These are phyloP conservation scores for Lecanicillium sp. DNA, from an alignment of 2,329 filamentous ascomycete genomes.

Conservation along the genomic window DNA sequence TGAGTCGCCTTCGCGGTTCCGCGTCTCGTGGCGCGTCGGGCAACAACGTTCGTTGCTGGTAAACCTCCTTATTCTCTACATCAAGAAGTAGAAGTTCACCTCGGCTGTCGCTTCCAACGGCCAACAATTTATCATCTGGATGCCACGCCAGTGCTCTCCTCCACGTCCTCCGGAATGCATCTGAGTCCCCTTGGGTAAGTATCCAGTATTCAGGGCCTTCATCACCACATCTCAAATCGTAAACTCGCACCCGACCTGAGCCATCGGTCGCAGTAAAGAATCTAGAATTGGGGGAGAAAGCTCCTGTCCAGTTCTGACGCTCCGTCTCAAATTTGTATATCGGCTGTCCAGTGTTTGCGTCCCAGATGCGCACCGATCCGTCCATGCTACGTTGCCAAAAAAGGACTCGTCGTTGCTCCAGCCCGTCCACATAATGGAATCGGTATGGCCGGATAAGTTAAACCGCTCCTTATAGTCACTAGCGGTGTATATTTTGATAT, in stretches of 20 bases:
- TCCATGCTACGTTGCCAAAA: slow-evolving; percentile 6
- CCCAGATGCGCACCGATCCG: slow-evolving; percentile 5
- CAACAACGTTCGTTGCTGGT: slow-evolving; percentile 4
- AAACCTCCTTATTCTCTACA: slow-evolving; percentile 1
- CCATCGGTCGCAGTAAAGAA: slow-evolving; percentile 4
- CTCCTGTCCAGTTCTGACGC: slow-evolving; percentile 8
- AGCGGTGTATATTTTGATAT: neutral
- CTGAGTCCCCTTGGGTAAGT: neutral
- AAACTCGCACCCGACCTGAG: neutral
- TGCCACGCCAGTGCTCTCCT: slow-evolving; percentile 8
- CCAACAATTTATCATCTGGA: slow-evolving; percentile 5
- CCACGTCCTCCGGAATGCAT: neutral
- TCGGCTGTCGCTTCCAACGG: neutral
- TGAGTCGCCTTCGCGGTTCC: too few relatives aligned
- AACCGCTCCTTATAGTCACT: neutral
- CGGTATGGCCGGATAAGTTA: slow-evolving; percentile 4
- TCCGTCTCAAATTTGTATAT: slow-evolving; percentile 1
- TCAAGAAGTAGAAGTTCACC: slow-evolving; percentile 2
- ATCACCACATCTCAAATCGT: neutral
- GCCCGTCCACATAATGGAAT: slow-evolving; percentile 5
- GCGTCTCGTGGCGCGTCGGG: neutral
- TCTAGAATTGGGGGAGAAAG: slow-evolving; percentile 4
- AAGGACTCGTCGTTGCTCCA: slow-evolving; percentile 8
- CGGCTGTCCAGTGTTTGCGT: slow-evolving; percentile 1
- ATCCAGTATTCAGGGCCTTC: slow-evolving; percentile 1